These are phyloP conservation scores for Nemania sp. DNA, from an alignment of 2,329 filamentous ascomycete genomes.

Conservation along the genomic window DNA sequence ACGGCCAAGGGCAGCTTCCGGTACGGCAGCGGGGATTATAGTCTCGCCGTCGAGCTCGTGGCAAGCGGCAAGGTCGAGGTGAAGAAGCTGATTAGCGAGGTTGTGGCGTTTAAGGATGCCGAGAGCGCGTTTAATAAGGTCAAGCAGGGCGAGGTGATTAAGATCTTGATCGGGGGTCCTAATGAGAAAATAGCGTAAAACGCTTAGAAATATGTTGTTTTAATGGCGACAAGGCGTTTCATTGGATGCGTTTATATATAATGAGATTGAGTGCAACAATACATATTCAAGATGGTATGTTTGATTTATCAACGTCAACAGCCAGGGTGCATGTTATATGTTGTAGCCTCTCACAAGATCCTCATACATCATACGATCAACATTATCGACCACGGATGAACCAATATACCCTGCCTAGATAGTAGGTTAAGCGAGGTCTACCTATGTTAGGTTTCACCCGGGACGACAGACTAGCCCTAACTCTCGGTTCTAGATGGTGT, in stretches of 20 bases:
- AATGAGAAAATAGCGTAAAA: slow-evolving; percentile 19
- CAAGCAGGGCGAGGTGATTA: slow-evolving; percentile 82
- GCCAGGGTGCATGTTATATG: background rate
- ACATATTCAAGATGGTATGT: background rate
- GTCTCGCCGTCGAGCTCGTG: slow-evolving; percentile 83
- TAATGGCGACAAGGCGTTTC: slow-evolving; percentile 20
- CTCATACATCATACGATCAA: slow-evolving; percentile 23
- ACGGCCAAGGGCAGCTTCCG: slow-evolving; percentile 89
- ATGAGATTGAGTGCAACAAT: background rate
- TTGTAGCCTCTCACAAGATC: too few species aligned
- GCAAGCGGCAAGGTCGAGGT: slow-evolving; percentile 78
- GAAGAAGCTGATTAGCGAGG: slow-evolving; percentile 82
- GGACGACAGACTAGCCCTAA: background rate
- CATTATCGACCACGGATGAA: background rate
- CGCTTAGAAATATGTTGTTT: background rate
- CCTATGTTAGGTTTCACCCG: background rate
- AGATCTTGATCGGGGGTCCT: slow-evolving; percentile 72
- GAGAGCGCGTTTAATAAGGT: slow-evolving; percentile 90
- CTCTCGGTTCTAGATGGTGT: background rate
- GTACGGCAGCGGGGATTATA: slow-evolving; percentile 89
- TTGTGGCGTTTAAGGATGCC: slow-evolving; percentile 83
- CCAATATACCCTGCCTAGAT: background rate
- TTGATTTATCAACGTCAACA: background rate
- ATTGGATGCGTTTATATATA: slow-evolving; percentile 13
- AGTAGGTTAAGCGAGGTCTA: slow-evolving; percentile 4